Evolutionary conservation across 1,284 basidiomycete species (phyloP), one percentile per base, ranked within the genome.

Genomic region (Ceratorhiza oryzae-sativae): DNA sequence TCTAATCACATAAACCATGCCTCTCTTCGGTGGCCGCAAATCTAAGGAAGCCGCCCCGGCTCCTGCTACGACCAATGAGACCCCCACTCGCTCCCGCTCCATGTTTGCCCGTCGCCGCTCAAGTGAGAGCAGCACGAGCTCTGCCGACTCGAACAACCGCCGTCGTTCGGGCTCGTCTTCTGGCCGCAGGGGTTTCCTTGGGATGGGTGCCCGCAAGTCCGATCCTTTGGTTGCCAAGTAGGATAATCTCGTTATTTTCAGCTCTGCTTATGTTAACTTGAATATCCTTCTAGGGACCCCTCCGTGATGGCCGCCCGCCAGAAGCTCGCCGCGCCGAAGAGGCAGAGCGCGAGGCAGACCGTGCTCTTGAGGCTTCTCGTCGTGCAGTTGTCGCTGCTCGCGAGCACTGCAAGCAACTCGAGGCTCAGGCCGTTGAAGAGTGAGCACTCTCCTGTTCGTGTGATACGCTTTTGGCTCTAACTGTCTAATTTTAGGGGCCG

Each of bases 31-130:
- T 45, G 25, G 41, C 18, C 63, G 63, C 63, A 53, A 53, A n/a
- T 36, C 32, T 30, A 55, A 12, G 34, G 55, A 56, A 3, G 34
- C 55, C 32, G 34, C 18, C n/a, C 23, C 49, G 9, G 48, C 63
- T 42, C 20, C 65, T 58, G 20, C 65, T 10, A 51, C 65, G 23
- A 20, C 49, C 13, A 42, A 39, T 32, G 41, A 36, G 8, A 25
- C 39, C 25, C 15, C 65, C 58, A 20, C 53, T 34, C 65, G 65
- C 23, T 68, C 65, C 23, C 65, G 65, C 30, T 68, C 65, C 25
- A 41, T 68, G 51, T 68, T 68, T 20, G 30, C 13, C n/a, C 65
- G 65, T 48, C 65, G 65, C 30, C 65, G 65, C 41, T 68, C 65
- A 12, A 68, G 65, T 27, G 51, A 51, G 12, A 68, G 53, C 65